Evolutionary conservation across 176 grass and related monocot species (phyloP).

Genomic region (Thalia dealbata): DNA sequence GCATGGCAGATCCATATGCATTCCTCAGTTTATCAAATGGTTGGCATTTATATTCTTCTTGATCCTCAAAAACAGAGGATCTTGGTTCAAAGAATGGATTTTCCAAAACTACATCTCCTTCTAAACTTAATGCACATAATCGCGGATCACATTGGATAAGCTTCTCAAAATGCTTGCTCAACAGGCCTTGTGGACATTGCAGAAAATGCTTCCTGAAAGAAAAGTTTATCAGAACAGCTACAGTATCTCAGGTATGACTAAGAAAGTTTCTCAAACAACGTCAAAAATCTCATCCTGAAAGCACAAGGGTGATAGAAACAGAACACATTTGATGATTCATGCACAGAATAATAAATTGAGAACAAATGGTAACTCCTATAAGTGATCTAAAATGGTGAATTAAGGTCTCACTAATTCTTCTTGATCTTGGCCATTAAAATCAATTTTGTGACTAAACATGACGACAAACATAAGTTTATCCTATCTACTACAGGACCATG

Average conservation of each 20-base stretch:
- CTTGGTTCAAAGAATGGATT: slow-evolving; percentile 2
- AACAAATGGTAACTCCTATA: neutral
- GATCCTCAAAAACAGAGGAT: neutral
- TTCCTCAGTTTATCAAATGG: neutral
- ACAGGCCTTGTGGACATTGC: slow-evolving; percentile 1
- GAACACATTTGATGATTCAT: neutral
- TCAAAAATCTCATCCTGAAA: neutral
- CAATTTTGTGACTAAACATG: neutral
- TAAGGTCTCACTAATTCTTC: neutral
- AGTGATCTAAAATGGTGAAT: neutral
- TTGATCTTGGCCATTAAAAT: neutral
- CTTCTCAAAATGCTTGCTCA: slow-evolving; percentile 15
- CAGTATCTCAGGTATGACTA: neutral
- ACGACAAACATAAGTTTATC: too few relatives aligned
- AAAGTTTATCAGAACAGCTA: neutral
- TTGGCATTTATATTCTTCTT: neutral
- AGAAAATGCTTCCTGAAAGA: slow-evolving; percentile 6
- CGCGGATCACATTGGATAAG: slow-evolving; percentile 5
- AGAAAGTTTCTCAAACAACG: neutral
- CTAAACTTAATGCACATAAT: neutral
- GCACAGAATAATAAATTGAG: neutral
- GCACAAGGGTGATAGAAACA: neutral
- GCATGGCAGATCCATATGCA: neutral
- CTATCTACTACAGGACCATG: too few relatives aligned
- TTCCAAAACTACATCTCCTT: neutral